Evolutionary conservation across 306 rosid genomes (phyloP).

Genomic region (Alnus rubra): DNA sequence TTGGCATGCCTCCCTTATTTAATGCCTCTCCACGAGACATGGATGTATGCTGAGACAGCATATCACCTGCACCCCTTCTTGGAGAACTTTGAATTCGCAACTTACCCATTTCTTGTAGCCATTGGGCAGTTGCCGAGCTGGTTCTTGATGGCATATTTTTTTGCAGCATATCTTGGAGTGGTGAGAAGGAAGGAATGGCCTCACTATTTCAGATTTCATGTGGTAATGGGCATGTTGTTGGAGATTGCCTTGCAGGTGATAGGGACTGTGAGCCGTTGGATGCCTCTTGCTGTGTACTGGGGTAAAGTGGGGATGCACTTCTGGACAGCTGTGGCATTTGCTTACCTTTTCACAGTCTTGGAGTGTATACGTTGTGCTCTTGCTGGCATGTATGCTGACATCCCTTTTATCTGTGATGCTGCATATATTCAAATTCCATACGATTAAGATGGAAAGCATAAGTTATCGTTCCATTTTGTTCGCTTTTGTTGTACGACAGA

Average conservation of each 20-base stretch:
- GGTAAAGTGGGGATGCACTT: conserved; percentile 95
- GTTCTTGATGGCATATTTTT: conserved; percentile 93
- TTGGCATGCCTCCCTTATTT: conserved; percentile 91
- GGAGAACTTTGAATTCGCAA: conserved; percentile 53
- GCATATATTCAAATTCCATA: conserved; percentile 92
- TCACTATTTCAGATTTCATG: conserved; percentile 90
- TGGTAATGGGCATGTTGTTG: conserved; percentile 88
- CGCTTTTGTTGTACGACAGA: background rate
- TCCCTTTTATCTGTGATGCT: conserved; percentile 87
- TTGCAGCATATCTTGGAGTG: conserved; percentile 83
- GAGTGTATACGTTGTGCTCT: conserved; percentile 86
- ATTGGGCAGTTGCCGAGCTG: conserved; percentile 83
- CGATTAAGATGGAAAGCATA: conserved; percentile 46
- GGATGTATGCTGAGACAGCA: conserved; percentile 98
- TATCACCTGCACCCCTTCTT: conserved; percentile 77
- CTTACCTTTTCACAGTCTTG: conserved; percentile 71
- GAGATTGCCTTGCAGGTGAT: conserved; percentile 91
- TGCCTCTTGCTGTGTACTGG: conserved; percentile 78
- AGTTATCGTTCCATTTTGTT: background rate
- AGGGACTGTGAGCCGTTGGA: conserved; percentile 91
- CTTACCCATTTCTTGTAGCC: conserved; percentile 83
- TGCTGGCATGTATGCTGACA: conserved; percentile 85
- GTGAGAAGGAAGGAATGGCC: conserved; percentile 99
- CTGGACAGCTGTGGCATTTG: conserved; percentile 70
- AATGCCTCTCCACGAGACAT: conserved; percentile 92